Evolutionary conservation across 495 filamentous ascomycete genomes (phyloP).

Genomic region (Astrothelium subdiscretum): DNA sequence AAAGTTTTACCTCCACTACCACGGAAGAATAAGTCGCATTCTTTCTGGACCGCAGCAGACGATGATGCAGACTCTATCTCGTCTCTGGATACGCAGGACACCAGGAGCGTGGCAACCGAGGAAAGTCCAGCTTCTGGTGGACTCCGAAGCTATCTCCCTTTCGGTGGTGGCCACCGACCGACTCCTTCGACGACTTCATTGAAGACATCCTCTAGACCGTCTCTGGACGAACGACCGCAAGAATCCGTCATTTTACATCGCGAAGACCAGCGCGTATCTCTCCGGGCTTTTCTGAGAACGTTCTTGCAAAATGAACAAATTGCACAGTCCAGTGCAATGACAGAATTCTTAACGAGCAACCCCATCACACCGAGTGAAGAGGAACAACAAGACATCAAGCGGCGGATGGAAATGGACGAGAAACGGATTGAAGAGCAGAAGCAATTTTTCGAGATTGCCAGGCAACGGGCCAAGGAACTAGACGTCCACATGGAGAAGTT

Average conservation of each 20-base stretch:
- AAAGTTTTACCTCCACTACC: slow-evolving; percentile 81
- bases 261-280: slow-evolving; percentile 82
- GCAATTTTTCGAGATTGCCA: slow-evolving; percentile 88
- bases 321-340: slow-evolving; percentile 66
- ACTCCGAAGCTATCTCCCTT: slow-evolving; percentile 28
- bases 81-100: slow-evolving; percentile 32
- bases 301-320: slow-evolving; percentile 75
- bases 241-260: slow-evolving; percentile 50
- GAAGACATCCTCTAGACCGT: not conserved
- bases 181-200: slow-evolving; percentile 9
- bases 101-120: slow-evolving; percentile 13
- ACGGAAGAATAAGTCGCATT: slow-evolving; percentile 68
- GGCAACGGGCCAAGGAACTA: slow-evolving; percentile 77
- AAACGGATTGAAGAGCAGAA: slow-evolving; percentile 83
- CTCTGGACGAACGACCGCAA: not conserved
- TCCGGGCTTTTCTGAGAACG: slow-evolving; percentile 77
- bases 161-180: slow-evolving; percentile 15
- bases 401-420: slow-evolving; percentile 73
- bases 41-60: slow-evolving; percentile 39
- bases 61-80: slow-evolving; percentile 66
- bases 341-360: slow-evolving; percentile 62
- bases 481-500: slow-evolving; percentile 97
- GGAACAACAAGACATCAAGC: slow-evolving; percentile 65
- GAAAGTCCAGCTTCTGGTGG: slow-evolving; percentile 27
- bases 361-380: slow-evolving; percentile 66